Base-by-base conservation (phyloP, 2,329 filamentous ascomycete species). In the Colletotrichum sp. region DNA sequence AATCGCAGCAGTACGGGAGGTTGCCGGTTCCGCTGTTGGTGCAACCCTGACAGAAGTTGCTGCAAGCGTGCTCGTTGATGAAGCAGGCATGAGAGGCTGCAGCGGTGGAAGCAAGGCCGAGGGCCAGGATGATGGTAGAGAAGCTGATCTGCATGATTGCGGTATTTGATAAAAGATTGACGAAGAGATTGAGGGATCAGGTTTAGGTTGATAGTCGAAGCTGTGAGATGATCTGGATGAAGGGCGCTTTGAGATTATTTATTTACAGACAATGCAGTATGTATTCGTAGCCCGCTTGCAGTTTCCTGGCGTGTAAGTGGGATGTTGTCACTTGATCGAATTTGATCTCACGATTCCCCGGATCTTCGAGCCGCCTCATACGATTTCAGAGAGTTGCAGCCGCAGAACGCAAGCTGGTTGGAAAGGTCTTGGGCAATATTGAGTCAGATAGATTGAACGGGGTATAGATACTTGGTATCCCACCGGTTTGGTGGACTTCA, bases 161-260 rank as follows among this genome's bases (percentile, higher is more conserved):
- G 24, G 10, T 26, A 13, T 28, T 60, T 16, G 57, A 28, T 60
- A 0, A n/a, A 60, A 9, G 24, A 60, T 30, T 59, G 9, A n/a
- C 15, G 16, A 2, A n/a, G 57, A 30, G 15, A 18, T 28, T n/a
- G 5, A 13, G 8, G 16, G 0, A 8, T 30, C 3, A 2, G 2
- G 26, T 13, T 60, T 1, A 6, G 18, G 3, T 30, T 32, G 26
- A 2, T 9, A 24, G 57, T n/a, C 0, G 26, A 60, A 13, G 57
- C 24, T 12, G 15, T 10, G 4, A 9, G 18, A 2, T 13, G 8
- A 13, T 12, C 0, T 13, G 44, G 4, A 52, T 6, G n/a, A 8
- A 52, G 18, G n/a, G n/a, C 44, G n/a, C 2, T 21, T 21, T 21
- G 44, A 0, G 44, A 10, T 13, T 52, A 52, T 52, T 21, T 52